Evolutionary conservation across 352 stramenopile genomes (phyloP).

Genomic region (Pythium insidiosum): DNA sequence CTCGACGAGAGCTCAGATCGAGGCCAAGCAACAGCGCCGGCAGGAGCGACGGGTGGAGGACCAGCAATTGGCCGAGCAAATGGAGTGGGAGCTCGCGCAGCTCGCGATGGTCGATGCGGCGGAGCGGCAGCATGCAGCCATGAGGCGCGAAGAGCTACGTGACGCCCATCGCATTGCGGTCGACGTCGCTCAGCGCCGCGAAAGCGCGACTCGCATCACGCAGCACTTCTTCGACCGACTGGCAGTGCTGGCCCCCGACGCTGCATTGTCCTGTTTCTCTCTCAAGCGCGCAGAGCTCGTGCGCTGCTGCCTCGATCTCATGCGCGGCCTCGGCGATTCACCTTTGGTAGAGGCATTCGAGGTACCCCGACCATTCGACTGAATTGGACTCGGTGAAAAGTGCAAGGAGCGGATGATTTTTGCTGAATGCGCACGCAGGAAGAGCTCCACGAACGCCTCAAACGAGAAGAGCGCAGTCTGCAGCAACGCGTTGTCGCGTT

Average conservation of each 20-base stretch:
- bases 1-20: constrained; percentile 6
- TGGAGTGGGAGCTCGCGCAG: constrained; percentile 31
- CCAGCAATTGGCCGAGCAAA: constrained; percentile 17
- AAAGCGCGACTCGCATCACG: constrained; percentile 16
- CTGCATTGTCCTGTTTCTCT: constrained; percentile 25
- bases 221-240: constrained; percentile 42
- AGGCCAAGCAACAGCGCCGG: constrained; percentile 9
- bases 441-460: too few species aligned
- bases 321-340: not conserved
- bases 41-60: constrained; percentile 21
- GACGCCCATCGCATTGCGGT: constrained; percentile 16
- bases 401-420: too few species aligned
- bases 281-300: constrained; percentile 10
- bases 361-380: too few species aligned
- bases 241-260: constrained; percentile 16
- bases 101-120: constrained; percentile 12
- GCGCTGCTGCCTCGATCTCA: constrained; percentile 9
- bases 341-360: constrained; percentile 12
- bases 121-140: constrained; percentile 1
- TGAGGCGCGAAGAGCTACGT: constrained; percentile 8
- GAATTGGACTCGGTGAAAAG: too few species aligned
- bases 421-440: too few species aligned
- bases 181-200: constrained; percentile 22
- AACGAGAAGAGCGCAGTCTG: too few species aligned
- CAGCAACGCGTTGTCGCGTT: too few species aligned